Percentiles rank a stretch among this genome's conserved stretches.
Conservation (phyloP, 495 filamentous ascomycete genomes). For the Aspergillus affinis region DNA sequence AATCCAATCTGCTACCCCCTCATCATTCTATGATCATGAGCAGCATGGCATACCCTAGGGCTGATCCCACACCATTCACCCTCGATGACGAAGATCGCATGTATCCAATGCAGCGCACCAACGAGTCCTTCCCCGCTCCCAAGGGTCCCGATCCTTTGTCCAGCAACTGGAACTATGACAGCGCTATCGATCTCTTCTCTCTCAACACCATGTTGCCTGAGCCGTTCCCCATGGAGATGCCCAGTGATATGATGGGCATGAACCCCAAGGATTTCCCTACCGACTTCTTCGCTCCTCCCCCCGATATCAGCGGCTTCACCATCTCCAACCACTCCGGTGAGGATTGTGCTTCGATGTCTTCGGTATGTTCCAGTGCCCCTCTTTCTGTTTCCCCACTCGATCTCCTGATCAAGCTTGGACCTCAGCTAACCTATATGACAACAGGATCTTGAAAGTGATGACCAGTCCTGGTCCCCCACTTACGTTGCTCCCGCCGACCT, state of each 20-base stretch:
- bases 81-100: constrained; percentile 16
- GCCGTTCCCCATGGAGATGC: constrained; percentile 35
- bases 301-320: constrained; percentile 38
- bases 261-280: constrained; percentile 40
- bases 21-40: background rate
- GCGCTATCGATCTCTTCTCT: constrained; percentile 41
- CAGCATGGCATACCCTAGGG: constrained; percentile 14
- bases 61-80: constrained; percentile 10
- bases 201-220: constrained; percentile 39
- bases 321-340: constrained; percentile 35
- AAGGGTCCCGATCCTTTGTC: constrained; percentile 35
- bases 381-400: background rate
- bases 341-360: constrained; percentile 36
- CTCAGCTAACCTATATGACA: constrained; percentile 5
- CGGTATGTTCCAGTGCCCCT: constrained; percentile 30
- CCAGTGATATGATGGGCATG: constrained; percentile 31
- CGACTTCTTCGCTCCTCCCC: constrained; percentile 34
- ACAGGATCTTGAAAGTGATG: constrained; percentile 45
- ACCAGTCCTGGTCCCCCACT: constrained; percentile 37
- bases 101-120: constrained; percentile 13
- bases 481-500: constrained; percentile 15
- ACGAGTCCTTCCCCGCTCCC: constrained; percentile 14
- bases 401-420: background rate
- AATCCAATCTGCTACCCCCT: background rate
- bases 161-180: constrained; percentile 47